A percentile compares a stretch with the other conserved stretches of the same genome.
Evolutionary conservation across 495 filamentous ascomycete species (phyloP).

Genomic region (Pseudoneurospora amorphoporcata): DNA sequence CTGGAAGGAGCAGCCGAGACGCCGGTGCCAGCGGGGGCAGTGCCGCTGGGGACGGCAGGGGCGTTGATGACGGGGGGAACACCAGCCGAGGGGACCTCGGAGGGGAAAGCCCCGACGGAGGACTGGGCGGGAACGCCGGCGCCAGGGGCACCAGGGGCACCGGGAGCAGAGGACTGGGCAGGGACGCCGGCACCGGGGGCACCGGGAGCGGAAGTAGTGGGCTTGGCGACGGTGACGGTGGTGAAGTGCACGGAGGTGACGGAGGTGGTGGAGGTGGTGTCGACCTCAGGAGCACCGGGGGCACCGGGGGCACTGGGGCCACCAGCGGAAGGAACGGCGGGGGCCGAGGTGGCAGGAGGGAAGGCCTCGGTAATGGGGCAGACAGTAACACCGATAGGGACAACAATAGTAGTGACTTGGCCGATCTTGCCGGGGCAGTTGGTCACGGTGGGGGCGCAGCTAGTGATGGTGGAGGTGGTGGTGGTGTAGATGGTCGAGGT

Average conservation of each 20-base stretch:
- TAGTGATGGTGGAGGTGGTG: constrained; percentile 43
- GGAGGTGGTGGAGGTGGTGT: constrained; percentile 2
- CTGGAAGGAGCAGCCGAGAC: not conserved
- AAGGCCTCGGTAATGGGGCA: constrained; percentile 20
- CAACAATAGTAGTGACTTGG: constrained; percentile 27
- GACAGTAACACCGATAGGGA: constrained; percentile 27
- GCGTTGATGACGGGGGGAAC: constrained; percentile 15
- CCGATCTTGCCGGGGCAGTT: constrained; percentile 44
- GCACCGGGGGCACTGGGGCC: not conserved
- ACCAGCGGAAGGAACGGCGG: not conserved
- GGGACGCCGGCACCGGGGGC: not conserved
- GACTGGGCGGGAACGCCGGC: not conserved
- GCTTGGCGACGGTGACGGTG: constrained; percentile 17
- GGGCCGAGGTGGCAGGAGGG: not conserved
- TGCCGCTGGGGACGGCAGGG: not conserved
- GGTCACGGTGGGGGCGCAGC: constrained; percentile 44
- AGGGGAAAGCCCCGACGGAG: not conserved
- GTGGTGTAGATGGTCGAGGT: constrained; percentile 46
- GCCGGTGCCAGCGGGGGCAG: not conserved
- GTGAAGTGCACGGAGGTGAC: constrained; percentile 11
- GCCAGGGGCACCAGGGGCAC: not conserved
- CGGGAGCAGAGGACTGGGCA: not conserved
- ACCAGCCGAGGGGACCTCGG: constrained; percentile 15
- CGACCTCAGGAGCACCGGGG: not conserved
- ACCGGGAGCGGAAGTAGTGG: not conserved